Evolutionary conservation across 257 asterid genomes (phyloP), one percentile per base, ranked within the genome.

Genomic region (Plantago major): DNA sequence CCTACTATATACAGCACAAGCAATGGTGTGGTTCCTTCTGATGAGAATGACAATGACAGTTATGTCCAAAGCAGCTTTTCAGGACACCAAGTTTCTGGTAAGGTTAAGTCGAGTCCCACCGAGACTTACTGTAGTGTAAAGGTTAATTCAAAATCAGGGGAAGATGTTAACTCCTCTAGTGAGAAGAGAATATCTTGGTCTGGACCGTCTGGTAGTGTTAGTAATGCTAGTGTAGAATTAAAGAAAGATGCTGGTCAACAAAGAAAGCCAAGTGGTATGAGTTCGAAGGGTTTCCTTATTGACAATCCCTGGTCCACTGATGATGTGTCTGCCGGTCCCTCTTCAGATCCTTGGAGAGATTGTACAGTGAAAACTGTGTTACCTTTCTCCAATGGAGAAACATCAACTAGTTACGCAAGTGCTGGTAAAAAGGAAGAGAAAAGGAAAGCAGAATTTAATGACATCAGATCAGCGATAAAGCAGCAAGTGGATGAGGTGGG

Each of bases 401-500:
- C 79, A 19, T 87, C 89, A 5, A 81, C 90, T 64, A 81, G 94
- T 78, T 78, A 77, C 65, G 82, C 73, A 37, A 64, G 63, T 74
- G 77, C 75, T 55, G 42, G 75, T 69, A 86, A 71, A 76, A 84
- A 62, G 63, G 90, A 78, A 52, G 95, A 81, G 2, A 87, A 83
- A 73, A 77, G 70, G 73, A 89, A 77, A 78, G 55, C 80, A 38
- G 89, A 77, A 61, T 68, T 76, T 56, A 72, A 65, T 65, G 83
- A 76, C 68, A 67, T 80, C 61, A 84, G 86, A 66, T 71, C 87
- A 45, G 83, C 83, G 62, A 79, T 80, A 63, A 89, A 87, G 74
- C 97, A 83, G 73, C 91, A 87, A 77, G 94, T 83, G 56, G 94
- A 89, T 76, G 97, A 87, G 76, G 88, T 80, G 62, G 99, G 97